Percentiles rank a stretch among this genome's conserved stretches.
These are phyloP conservation scores for Ulvella scutata DNA, from an alignment of 139 green algal genomes.

Conservation along the genomic window DNA sequence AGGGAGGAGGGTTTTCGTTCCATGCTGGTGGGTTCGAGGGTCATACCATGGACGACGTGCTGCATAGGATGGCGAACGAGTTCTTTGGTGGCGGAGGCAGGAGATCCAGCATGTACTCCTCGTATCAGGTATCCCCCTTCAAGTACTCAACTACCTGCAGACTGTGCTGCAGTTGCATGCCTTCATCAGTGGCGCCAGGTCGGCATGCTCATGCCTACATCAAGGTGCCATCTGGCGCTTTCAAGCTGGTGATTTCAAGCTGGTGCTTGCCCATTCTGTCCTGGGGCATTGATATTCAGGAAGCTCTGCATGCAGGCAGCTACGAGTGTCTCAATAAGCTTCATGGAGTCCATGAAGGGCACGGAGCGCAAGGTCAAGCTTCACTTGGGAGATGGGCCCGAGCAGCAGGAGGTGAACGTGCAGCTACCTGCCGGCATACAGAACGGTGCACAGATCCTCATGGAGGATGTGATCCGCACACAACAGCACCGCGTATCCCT, in stretches of 20 bases:
- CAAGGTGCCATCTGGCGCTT: no score
- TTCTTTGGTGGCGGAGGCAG: conserved; percentile 17
- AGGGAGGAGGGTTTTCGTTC: conserved; percentile 8
- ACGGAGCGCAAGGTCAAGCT: conserved; percentile 19
- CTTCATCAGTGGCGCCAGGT: neutral
- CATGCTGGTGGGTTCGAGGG: conserved; percentile 4
- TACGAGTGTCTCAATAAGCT: conserved; percentile 13
- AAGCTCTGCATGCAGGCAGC: conserved; percentile 11
- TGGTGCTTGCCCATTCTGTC: conserved; percentile 24
- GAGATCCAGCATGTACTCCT: neutral
- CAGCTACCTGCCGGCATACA: conserved; percentile 44
- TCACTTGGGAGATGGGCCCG: conserved; percentile 7
- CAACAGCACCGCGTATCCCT: neutral
- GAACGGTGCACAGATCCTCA: conserved; percentile 12
- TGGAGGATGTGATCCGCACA: neutral
- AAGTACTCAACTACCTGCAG: no score
- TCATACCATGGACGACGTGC: conserved; percentile 10
- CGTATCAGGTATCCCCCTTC: neutral
- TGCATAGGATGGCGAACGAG: neutral
- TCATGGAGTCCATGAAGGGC: conserved; percentile 45
- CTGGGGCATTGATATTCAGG: conserved; percentile 14
- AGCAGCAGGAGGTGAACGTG: conserved; percentile 22
- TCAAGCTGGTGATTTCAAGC: no score
- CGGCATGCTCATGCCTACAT: conserved; percentile 16
- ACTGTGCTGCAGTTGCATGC: neutral